Percentiles rank a stretch among this genome's conserved stretches.
These are phyloP conservation scores for Boletus pseudopeckii DNA, from an alignment of 768 basidiomycete genomes.

Conservation along the genomic window DNA sequence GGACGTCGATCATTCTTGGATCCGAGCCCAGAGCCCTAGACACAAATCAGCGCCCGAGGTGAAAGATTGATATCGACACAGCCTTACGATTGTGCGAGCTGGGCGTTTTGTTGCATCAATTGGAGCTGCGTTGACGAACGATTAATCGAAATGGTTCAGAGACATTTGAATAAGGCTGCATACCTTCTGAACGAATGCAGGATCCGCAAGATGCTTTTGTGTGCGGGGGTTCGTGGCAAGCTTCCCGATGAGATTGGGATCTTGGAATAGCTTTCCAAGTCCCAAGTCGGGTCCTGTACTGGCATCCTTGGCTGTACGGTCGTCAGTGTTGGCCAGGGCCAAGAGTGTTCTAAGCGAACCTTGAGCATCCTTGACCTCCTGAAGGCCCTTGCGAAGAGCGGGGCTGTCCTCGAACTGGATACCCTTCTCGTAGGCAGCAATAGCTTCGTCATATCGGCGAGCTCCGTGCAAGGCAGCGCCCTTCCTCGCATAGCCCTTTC, in stretches of 20 bases:
- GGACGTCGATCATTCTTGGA: constrained; percentile 89
- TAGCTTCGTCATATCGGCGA: constrained; percentile 75
- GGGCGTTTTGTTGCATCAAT: constrained; percentile 66
- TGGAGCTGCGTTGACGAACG: constrained; percentile 44
- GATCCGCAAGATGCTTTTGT: constrained; percentile 78
- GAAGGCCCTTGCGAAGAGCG: constrained; percentile 79
- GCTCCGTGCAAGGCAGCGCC: constrained; percentile 91
- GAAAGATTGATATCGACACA: background rate
- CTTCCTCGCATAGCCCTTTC: constrained; percentile 88
- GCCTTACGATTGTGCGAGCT: constrained; percentile 55
- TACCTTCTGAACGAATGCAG: constrained; percentile 73
- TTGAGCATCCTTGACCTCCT: constrained; percentile 85
- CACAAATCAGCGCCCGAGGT: constrained; percentile 3
- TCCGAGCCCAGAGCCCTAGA: constrained; percentile 59
- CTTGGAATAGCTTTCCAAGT: constrained; percentile 74
- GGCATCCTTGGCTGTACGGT: constrained; percentile 34
- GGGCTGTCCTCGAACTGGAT: constrained; percentile 80
- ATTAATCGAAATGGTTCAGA: background rate
- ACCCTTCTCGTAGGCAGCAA: constrained; percentile 78
- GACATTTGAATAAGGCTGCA: background rate
- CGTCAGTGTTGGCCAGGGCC: constrained; percentile 1
- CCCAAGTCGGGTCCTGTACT: constrained; percentile 47
- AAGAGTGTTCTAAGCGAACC: constrained; percentile 38
- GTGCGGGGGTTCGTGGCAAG: constrained; percentile 87
- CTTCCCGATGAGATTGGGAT: constrained; percentile 80